Base-by-base conservation (phyloP, 2,329 filamentous ascomycete genomes). In the Calonectria hongkongensis region DNA sequence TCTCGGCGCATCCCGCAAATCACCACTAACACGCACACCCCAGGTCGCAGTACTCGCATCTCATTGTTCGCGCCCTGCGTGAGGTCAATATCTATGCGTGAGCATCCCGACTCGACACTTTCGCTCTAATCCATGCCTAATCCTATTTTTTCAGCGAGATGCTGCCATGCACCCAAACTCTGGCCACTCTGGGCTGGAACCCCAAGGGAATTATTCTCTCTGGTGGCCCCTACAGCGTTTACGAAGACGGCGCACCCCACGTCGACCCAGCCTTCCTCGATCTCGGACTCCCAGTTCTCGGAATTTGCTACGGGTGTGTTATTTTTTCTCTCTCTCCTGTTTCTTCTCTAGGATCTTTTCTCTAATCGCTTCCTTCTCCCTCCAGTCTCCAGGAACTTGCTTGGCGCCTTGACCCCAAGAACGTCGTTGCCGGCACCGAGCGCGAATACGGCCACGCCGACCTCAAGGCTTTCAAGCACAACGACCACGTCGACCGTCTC, bases 121-220 rank as follows among this genome's bases (percentile, higher is more conserved):
- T 94, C 84, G 93, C 92, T 80, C 92, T 33, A 93, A 92, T 80
- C 92, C 91, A 48, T 93, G 95, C 83, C 87, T 96, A 47, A 95
- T 96, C 81, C 92, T 92, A 93, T 86, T 90, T 97, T 97, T 98
- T 94, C 87, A 92, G 92, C 74, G 88, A 95, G 68, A 67, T 78
- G 58, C 70, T 78, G 10, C 70, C 75, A 1, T 78, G 76, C 54
- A 92, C 75, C 30, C 65, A 60, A 33, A 76, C 75, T 70, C 43
- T 77, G 21, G 47, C 56, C 16, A 73, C 77, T 47, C 68, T 77
- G 9, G 27, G 65, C 27, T 78, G 75, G 75, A 77, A 77, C 82
- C 96, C 96, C 25, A 94, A 93, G 82, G 96, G 96, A 78, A 92
- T 98, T 75, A 94, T 98, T 70, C 73, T 87, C 13, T 84, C 82